These are phyloP conservation scores for Exophiala aquamarina DNA, from an alignment of 2,329 filamentous ascomycete genomes.

Conservation along the genomic window DNA sequence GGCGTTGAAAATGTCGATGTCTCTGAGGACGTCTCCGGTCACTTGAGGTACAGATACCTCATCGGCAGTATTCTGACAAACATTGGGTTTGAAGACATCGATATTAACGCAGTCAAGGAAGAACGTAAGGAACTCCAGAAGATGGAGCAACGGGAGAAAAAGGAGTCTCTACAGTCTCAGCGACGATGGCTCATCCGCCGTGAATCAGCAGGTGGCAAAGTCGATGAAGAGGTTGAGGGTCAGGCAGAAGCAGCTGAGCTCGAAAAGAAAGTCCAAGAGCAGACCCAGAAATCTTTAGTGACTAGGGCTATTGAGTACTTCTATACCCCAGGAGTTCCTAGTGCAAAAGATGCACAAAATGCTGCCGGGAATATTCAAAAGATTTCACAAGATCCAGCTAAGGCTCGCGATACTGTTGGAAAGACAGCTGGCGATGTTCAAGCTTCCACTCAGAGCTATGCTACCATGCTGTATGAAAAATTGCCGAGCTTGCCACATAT, in stretches of 20 bases:
- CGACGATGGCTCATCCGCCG: conserved; percentile 24
- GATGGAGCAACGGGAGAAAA: conserved; percentile 41
- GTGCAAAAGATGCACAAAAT: conserved; percentile 26
- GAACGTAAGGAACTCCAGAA: conserved; percentile 42
- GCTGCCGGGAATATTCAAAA: conserved; percentile 16
- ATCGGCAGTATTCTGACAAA: conserved; percentile 66
- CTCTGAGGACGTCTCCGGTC: conserved; percentile 65
- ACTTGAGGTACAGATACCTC: conserved; percentile 69
- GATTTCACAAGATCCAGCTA: conserved; percentile 13
- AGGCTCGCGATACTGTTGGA: conserved; percentile 12
- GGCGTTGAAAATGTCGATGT: conserved; percentile 66
- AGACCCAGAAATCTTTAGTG: conserved; percentile 29
- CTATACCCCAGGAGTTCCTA: conserved; percentile 24
- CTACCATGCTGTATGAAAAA: conserved; percentile 19
- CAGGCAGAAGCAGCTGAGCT: conserved; percentile 28
- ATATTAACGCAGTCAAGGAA: conserved; percentile 44
- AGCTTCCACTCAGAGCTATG: conserved; percentile 16
- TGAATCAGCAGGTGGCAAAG: conserved; percentile 26
- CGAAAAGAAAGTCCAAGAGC: conserved; percentile 28
- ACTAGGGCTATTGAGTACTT: conserved; percentile 30
- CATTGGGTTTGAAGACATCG: conserved; percentile 68
- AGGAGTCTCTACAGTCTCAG: conserved; percentile 25
- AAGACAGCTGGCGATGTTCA: conserved; percentile 20
- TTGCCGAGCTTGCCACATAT: conserved; percentile 25
- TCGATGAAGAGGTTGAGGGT: conserved; percentile 29